Evolutionary conservation across 768 basidiomycete genomes (phyloP), one percentile per base, ranked within the genome.

Genomic region (Pisolithus albus): DNA sequence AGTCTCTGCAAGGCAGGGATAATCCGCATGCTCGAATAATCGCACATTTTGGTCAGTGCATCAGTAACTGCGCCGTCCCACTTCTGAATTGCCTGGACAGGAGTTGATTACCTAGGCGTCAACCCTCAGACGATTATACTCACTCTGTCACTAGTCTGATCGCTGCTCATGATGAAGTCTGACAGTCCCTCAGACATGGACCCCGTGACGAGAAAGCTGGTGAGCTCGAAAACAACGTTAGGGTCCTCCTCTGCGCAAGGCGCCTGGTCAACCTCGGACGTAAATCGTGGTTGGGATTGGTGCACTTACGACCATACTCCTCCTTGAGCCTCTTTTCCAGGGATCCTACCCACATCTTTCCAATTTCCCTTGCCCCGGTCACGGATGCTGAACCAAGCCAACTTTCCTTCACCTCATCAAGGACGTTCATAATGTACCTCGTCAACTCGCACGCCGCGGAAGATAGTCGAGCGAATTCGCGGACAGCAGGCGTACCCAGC

Each of bases 81-180:
- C 64, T 88, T 89, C 62, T 84, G 82, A 51, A 92, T 74, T 44
- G 82, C 81, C 89, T 92, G 56, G 46, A 54, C 62, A 32, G 36
- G 55, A 41, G 39, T 52, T 69, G 51, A 68, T 60, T 32, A 54
- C 53, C 42, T 44, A 45, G n/a, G 43, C 10, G 47, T 51, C 41
- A 51, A 55, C 55, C 21, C 45, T 55, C 42, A 19, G 13, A 47
- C 46, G 39, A 39, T 40, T 41, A 51, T 37, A 64, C 71, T 58
- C 69, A 89, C 90, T 64, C 90, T 75, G 69, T 92, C 89, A 53
- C 83, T 88, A 77, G 86, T 86, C 61, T 84, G 82, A 59, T 89
- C 87, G 18, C 79, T 79, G 53, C 86, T 88, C 11, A 84, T 81
- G 47, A 92, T 73, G 63, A 88, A 87, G 67, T 92, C 89, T 24